A percentile compares a stretch with the other conserved stretches of the same genome.
These are phyloP conservation scores for Suillus weaverae DNA, from an alignment of 768 basidiomycete genomes.

Conservation along the genomic window DNA sequence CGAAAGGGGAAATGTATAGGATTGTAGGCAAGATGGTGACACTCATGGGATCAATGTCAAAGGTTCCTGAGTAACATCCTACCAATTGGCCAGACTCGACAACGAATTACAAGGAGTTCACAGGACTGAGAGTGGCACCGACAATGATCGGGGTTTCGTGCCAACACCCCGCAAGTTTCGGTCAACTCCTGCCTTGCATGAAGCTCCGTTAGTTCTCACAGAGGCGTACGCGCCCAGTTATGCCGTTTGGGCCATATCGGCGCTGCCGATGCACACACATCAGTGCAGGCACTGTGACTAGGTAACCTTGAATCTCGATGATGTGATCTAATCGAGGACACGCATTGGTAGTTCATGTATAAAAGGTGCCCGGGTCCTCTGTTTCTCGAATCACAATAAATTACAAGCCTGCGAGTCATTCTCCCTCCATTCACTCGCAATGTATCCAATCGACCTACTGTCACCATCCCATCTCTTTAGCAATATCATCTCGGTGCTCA, in stretches of 20 bases:
- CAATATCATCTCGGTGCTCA: constrained; percentile 46
- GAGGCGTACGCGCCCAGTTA: constrained; percentile 16
- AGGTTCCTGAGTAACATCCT: constrained; percentile 26
- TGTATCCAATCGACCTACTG: constrained; percentile 40
- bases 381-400: background rate
- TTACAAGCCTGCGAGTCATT: constrained; percentile 12
- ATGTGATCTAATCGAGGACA: constrained; percentile 28
- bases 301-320: constrained; percentile 32
- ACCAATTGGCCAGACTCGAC: constrained; percentile 15
- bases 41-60: constrained; percentile 10
- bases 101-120: constrained; percentile 17
- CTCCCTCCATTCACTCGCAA: constrained; percentile 16
- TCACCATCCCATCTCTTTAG: constrained; percentile 53
- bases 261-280: constrained; percentile 23
- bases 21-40: constrained; percentile 7
- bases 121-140: constrained; percentile 23
- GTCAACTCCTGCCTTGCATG: constrained; percentile 4
- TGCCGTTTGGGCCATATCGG: constrained; percentile 28
- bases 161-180: constrained; percentile 6
- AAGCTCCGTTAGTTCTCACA: constrained; percentile 8
- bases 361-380: constrained; percentile 21
- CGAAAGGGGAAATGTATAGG: background rate
- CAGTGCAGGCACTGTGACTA: constrained; percentile 33
- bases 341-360: constrained; percentile 34
- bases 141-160: constrained; percentile 19